Evolutionary conservation across 768 basidiomycete species (phyloP), one percentile per base, ranked within the genome.

Genomic region (Calocybe gangraenosa): DNA sequence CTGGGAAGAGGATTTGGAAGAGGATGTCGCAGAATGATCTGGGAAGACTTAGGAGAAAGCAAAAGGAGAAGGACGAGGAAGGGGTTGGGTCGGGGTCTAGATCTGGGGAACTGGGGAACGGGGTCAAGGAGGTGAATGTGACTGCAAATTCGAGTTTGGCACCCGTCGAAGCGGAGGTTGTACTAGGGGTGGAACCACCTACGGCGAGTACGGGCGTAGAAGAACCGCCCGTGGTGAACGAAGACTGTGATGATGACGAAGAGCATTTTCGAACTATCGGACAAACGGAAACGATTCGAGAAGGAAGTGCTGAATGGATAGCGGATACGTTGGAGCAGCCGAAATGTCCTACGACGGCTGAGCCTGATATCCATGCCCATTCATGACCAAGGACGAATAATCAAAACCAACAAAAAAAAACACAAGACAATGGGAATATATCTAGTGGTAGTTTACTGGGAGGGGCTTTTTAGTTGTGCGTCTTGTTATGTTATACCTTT

Each of bases 1-100:
- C 75, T 14, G 68, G 79, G 57, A 70, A 63, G 57, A 65, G 64
- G 32, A 51, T 81, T 21, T 81, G 78, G 79, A 70, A 61, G 56
- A 73, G 66, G 57, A 62, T 80, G 41, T 70, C 70, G 43, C 49
- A 61, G 37, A 73, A 67, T 59, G 59, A 67, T 38, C 56, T 57
- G 38, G 58, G 34, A 48, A 58, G 49, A 46, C 40, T 34, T 43
- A 46, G 57, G 46, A 36, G 48, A 50, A 19, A 22, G 44, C 17
- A 46, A 25, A 21, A 47, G 54, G 43, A 13, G 54, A 53, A 7
- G 43, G 37, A 14, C 50, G 53, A 55, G 40, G 52, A 47, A 28
- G 52, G 48, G 6, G 50, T 41, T 6, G 54, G 20, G 34, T 38
- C 22, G 10, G 3, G 48, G 6, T 50, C 41, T 6, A 53, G 20